Conservation (phyloP, 2,329 filamentous ascomycete species). For the Myotisia sp. region DNA sequence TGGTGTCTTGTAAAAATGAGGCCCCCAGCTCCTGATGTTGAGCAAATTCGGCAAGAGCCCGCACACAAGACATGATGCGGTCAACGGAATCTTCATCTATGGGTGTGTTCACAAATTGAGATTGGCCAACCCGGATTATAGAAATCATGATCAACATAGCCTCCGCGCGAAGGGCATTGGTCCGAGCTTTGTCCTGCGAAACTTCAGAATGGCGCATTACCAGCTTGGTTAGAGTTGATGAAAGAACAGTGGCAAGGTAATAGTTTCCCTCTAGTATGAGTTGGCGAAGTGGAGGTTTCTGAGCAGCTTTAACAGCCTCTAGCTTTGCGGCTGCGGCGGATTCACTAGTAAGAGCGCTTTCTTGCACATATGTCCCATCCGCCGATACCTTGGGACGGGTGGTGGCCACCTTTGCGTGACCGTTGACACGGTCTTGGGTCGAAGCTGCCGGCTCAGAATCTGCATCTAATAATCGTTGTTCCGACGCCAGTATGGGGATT, state of each 20-base stretch:
- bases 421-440: conserved; percentile 58
- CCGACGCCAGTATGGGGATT: conserved; percentile 89
- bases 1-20: conserved; percentile 86
- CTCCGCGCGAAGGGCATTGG: conserved; percentile 86
- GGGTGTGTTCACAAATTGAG: conserved; percentile 92
- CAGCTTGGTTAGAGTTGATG: conserved; percentile 87
- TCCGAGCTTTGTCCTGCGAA: conserved; percentile 68
- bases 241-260: conserved; percentile 88
- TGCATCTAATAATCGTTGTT: conserved; percentile 81
- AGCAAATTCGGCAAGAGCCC: conserved; percentile 78
- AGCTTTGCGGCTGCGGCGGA: conserved; percentile 79
- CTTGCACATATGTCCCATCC: conserved; percentile 93
- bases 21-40: conserved; percentile 81
- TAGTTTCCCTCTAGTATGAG: conserved; percentile 95
- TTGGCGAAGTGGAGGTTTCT: conserved; percentile 87
- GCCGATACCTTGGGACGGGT: conserved; percentile 81
- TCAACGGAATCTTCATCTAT: conserved; percentile 99
- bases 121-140: conserved; percentile 92
- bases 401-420: conserved; percentile 58
- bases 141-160: conserved; percentile 99
- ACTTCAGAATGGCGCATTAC: conserved; percentile 96
- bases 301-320: conserved; percentile 90
- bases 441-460: conserved; percentile 56
- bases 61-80: conserved; percentile 93
- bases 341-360: conserved; percentile 87